Percentiles rank a stretch among this genome's conserved stretches.
Evolutionary conservation across 306 rosid species (phyloP).

Genomic region (Vigna angularis): DNA sequence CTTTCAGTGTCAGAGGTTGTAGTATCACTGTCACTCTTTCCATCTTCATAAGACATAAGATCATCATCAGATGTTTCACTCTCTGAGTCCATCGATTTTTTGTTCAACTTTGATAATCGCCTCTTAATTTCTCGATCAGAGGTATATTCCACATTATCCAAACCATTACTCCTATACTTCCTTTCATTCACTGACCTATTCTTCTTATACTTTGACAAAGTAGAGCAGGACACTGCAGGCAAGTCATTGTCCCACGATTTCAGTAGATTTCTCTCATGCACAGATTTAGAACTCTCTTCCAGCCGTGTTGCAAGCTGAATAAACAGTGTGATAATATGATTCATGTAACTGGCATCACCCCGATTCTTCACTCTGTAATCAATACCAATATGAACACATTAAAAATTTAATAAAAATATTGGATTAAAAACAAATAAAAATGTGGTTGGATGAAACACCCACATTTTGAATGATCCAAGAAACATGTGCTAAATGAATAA

Average conservation of each 20-base stretch:
- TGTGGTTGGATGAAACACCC: constrained; percentile 35
- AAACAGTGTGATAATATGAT: constrained; percentile 70
- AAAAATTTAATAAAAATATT: background rate
- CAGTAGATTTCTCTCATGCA: constrained; percentile 62
- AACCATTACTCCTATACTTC: constrained; percentile 79
- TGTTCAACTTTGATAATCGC: constrained; percentile 82
- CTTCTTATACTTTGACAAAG: constrained; percentile 75
- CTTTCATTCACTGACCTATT: constrained; percentile 69
- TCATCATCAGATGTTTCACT: constrained; percentile 97
- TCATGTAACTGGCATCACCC: constrained; percentile 80
- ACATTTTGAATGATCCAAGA: constrained; percentile 20
- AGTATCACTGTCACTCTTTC: constrained; percentile 78
- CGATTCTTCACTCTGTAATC: constrained; percentile 77
- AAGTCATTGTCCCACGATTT: constrained; percentile 72
- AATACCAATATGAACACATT: constrained; percentile 34
- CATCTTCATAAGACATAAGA: constrained; percentile 71
- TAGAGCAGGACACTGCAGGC: constrained; percentile 48
- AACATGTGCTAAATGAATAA: constrained; percentile 30
- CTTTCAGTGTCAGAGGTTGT: constrained; percentile 73
- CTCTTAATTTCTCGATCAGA: constrained; percentile 92
- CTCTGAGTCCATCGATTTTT: constrained; percentile 76
- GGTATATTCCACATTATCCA: constrained; percentile 72
- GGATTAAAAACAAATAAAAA: background rate
- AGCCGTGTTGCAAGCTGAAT: constrained; percentile 79
- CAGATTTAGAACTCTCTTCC: constrained; percentile 71